Evolutionary conservation across 306 rosid genomes (phyloP).

Genomic region (Cajanus cajan): DNA sequence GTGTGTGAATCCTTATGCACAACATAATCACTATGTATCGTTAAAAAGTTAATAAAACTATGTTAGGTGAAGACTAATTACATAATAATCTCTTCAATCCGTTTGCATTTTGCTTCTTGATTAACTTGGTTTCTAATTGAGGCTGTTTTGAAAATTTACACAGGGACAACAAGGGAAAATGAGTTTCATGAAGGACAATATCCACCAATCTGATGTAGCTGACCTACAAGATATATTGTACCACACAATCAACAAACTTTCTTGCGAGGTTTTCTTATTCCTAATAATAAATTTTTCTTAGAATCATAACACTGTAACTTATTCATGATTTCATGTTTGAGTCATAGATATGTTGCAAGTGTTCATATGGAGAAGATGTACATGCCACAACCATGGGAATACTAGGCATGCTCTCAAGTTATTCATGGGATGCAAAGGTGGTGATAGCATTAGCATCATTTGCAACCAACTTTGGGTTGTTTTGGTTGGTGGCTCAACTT

Average conservation of each 20-base stretch:
- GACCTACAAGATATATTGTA: constrained; percentile 45
- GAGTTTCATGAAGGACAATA: constrained; percentile 33
- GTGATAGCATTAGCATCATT: constrained; percentile 64
- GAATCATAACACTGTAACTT: neutral
- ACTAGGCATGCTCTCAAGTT: constrained; percentile 42
- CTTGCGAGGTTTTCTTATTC: constrained; percentile 52
- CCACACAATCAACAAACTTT: constrained; percentile 44
- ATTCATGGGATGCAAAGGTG: constrained; percentile 71
- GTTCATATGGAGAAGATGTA: constrained; percentile 47
- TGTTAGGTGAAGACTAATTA: no score
- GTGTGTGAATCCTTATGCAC: no score
- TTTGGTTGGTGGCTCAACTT: constrained; percentile 52
- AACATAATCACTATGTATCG: no score
- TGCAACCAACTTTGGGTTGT: constrained; percentile 58
- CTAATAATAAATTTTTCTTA: neutral
- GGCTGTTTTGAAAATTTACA: neutral
- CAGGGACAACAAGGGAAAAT: constrained; percentile 36
- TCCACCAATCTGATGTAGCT: constrained; percentile 26
- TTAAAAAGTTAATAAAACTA: no score
- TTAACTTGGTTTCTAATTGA: neutral
- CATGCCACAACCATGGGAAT: constrained; percentile 60
- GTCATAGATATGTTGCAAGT: constrained; percentile 54
- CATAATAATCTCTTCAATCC: no score
- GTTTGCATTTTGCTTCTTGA: neutral
- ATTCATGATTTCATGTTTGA: constrained; percentile 7